Evolutionary conservation across 257 asterid species (phyloP).

Genomic region (Nicotiana undulata): DNA sequence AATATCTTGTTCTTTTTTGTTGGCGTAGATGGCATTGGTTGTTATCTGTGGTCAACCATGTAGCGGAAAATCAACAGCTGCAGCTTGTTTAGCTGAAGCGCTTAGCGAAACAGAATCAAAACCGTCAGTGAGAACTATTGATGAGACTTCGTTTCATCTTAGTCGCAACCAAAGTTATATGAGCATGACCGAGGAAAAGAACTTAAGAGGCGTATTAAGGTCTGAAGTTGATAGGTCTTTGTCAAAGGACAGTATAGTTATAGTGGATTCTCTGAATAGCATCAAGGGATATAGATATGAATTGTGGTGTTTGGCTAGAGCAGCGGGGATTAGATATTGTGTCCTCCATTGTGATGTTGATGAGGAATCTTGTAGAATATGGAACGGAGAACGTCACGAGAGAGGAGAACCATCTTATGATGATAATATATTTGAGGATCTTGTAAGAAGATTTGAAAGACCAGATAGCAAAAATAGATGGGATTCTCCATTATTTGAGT

Average conservation of each 20-base stretch:
- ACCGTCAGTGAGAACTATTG: slow-evolving; percentile 53
- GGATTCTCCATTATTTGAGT: slow-evolving; percentile 92
- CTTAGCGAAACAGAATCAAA: slow-evolving; percentile 65
- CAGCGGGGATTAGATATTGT: slow-evolving; percentile 87
- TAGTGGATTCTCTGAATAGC: slow-evolving; percentile 90
- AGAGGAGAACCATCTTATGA: slow-evolving; percentile 41
- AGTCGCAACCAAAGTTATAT: slow-evolving; percentile 73
- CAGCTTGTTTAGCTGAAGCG: slow-evolving; percentile 65
- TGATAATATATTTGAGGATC: slow-evolving; percentile 66
- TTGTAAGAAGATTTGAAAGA: slow-evolving; percentile 81
- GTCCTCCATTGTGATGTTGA: slow-evolving; percentile 74
- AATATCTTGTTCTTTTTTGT: not conserved
- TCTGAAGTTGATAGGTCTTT: slow-evolving; percentile 94
- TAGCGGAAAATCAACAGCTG: slow-evolving; percentile 88
- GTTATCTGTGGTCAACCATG: slow-evolving; percentile 98
- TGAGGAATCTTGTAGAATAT: slow-evolving; percentile 46
- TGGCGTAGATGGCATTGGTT: slow-evolving; percentile 80
- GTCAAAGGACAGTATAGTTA: slow-evolving; percentile 62
- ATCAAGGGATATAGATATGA: slow-evolving; percentile 97
- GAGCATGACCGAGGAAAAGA: slow-evolving; percentile 85
- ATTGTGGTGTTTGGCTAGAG: slow-evolving; percentile 97
- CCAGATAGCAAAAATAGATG: slow-evolving; percentile 89
- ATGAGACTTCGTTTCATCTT: slow-evolving; percentile 84
- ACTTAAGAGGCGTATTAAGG: slow-evolving; percentile 79
- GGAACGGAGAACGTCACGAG: slow-evolving; percentile 68